Conservation (phyloP, 495 filamentous ascomycete genomes). For the Penicillium turbatum region DNA sequence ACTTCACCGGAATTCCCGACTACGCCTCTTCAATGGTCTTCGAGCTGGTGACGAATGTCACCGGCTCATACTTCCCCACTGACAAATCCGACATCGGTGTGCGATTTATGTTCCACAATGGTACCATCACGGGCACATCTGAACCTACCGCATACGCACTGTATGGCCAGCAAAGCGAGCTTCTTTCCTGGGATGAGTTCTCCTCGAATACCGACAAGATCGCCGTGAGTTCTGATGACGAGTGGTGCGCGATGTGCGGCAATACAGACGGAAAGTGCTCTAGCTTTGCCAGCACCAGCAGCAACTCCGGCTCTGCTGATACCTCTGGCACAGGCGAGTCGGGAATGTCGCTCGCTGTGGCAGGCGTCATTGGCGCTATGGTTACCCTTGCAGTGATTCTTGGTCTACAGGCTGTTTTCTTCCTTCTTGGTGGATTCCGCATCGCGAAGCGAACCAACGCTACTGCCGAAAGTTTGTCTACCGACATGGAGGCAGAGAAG, state of each 20-base stretch:
- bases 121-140: constrained; percentile 33
- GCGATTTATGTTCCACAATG: constrained; percentile 52
- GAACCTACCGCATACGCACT: constrained; percentile 38
- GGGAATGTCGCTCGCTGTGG: constrained; percentile 40
- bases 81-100: constrained; percentile 32
- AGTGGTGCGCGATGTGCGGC: constrained; percentile 47
- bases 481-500: constrained; percentile 15
- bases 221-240: constrained; percentile 31
- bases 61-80: constrained; percentile 35
- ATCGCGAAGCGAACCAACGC: constrained; percentile 22
- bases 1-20: constrained; percentile 47
- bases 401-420: constrained; percentile 42
- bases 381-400: constrained; percentile 55
- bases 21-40: constrained; percentile 51
- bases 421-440: constrained; percentile 36
- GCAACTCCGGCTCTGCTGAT: constrained; percentile 6
- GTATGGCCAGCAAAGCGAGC: constrained; percentile 31
- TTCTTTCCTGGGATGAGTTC: constrained; percentile 43
- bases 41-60: constrained; percentile 46
- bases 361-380: constrained; percentile 60
- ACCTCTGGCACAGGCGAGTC: constrained; percentile 13
- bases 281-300: neutral
- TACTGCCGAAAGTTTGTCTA: constrained; percentile 5
- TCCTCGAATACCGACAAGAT: constrained; percentile 32
- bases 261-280: constrained; percentile 40